Evolutionary conservation across 495 filamentous ascomycete genomes (phyloP), one percentile per base, ranked within the genome.

Genomic region (Aspergillus olivimuriae): DNA sequence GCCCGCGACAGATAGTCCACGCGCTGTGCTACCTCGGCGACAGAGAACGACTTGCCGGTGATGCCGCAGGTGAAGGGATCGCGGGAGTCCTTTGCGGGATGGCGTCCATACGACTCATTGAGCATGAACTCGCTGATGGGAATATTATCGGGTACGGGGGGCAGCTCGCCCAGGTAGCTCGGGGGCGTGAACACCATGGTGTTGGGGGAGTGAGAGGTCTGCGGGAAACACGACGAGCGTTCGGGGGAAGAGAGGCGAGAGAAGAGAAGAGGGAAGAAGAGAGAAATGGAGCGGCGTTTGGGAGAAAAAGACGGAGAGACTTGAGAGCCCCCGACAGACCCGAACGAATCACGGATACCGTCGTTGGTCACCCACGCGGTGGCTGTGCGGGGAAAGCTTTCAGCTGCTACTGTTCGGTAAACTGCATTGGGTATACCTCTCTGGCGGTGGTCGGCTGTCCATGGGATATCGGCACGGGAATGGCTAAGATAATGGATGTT

Each of bases 41-140:
- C 68, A 7, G 83, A 81, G 63, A 83, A 90, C 12, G 78, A 76
- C 57, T 76, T 78, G 37, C 88, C 88, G 5, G 78, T 80, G 35
- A 94, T 39, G 11, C 87, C 89, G 53, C 89, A 94, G 11, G 86
- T 94, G 64, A 83, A 95, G 9, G 87, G 87, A 35, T 86, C 74
- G 39, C 68, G 67, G 5, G 87, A 84, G 51, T 76, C 68, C 7
- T 68, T 70, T 6, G 89, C 63, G 6, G 86, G 72, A 41, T 69
- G 62, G 39, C 87, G 77, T 31, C 86, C 86, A 65, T 87, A 77
- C 43, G 70, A 62, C 48, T 94, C 88, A 47, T 78, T 76, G 34
- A 81, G 74, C 73, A 92, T 86, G 60, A 94, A 94, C 34, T 94
- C 82, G 51, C 75, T 70, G 41, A 95, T 72, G 0, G 88, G 75